phyloP scores from a whole-genome alignment of 345 rosid species.

The Aquilaria sinensis region DNA sequence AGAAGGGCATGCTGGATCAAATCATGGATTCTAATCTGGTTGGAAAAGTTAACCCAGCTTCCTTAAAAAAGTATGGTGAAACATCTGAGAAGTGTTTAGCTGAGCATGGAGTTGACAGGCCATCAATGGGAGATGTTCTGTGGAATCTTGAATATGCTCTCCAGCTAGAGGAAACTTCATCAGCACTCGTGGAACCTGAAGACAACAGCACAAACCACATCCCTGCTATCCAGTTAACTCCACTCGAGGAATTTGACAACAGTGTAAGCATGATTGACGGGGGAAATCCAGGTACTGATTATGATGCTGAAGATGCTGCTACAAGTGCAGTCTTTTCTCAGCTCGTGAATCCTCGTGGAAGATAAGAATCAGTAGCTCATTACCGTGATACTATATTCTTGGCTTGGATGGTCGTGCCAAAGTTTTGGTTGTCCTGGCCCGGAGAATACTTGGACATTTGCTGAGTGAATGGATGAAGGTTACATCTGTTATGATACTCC shows the following conservation, averaged over 20 bases:
- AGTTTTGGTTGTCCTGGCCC: conserved; percentile 10
- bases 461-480: conserved; percentile 15
- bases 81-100: conserved; percentile 98
- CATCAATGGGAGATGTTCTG: conserved; percentile 96
- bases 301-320: conserved; percentile 81
- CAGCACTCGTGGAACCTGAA: conserved; percentile 85
- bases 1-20: conserved; percentile 92
- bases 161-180: conserved; percentile 89
- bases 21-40: conserved; percentile 84
- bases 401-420: conserved; percentile 11
- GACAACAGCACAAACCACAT: conserved; percentile 97
- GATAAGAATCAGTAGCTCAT: conserved; percentile 31
- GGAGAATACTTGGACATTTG: conserved; percentile 14
- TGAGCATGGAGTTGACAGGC: conserved; percentile 90
- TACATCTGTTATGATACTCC: conserved; percentile 9
- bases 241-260: conserved; percentile 84
- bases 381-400: conserved; percentile 1
- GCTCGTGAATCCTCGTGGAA: conserved; percentile 97
- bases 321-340: conserved; percentile 96
- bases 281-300: conserved; percentile 52
- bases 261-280: conserved; percentile 73
- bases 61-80: conserved; percentile 94
- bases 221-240: conserved; percentile 72
- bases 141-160: conserved; percentile 97
- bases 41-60: conserved; percentile 81